phyloP scores from a whole-genome alignment of 495 filamentous ascomycete genomes.

The Penicillium angulare region DNA sequence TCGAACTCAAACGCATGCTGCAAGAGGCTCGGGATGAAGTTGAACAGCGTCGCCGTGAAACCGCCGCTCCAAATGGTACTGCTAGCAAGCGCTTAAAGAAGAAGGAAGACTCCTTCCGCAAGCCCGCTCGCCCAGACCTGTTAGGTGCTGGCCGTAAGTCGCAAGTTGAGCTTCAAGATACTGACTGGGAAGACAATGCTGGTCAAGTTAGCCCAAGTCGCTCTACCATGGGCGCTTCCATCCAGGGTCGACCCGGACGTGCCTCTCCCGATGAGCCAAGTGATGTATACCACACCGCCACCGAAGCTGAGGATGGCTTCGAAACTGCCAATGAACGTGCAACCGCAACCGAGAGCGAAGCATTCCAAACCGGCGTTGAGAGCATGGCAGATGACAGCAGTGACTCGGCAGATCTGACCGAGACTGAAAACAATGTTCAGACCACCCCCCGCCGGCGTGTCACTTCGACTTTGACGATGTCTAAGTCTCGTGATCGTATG shows the following conservation, averaged over 20 bases:
- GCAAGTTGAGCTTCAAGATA: constrained; percentile 70
- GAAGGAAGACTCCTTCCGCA: constrained; percentile 71
- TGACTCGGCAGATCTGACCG: constrained; percentile 69
- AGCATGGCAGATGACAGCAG: constrained; percentile 76
- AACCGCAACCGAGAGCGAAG: constrained; percentile 79
- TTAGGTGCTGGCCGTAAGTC: constrained; percentile 77
- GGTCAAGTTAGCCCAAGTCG: constrained; percentile 49
- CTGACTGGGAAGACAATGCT: constrained; percentile 88
- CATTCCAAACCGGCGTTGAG: constrained; percentile 89
- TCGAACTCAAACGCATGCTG: constrained; percentile 91
- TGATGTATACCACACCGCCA: constrained; percentile 82
- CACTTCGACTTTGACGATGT: constrained; percentile 40
- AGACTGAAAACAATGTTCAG: constrained; percentile 69
- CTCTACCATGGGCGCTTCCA: constrained; percentile 20
- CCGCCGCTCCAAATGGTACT: constrained; percentile 38
- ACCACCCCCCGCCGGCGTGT: constrained; percentile 43
- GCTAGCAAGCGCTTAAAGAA: constrained; percentile 66
- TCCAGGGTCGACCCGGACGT: constrained; percentile 16
- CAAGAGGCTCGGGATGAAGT: constrained; percentile 95
- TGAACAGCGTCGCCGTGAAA: constrained; percentile 68
- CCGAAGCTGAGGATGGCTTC: constrained; percentile 81
- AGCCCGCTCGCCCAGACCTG: constrained; percentile 66
- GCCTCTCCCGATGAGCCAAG: constrained; percentile 42
- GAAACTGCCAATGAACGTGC: constrained; percentile 76
- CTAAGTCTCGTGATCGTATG: constrained; percentile 54